These are phyloP conservation scores for Murraya koenigii DNA, from an alignment of 345 rosid species.

Conservation along the genomic window DNA sequence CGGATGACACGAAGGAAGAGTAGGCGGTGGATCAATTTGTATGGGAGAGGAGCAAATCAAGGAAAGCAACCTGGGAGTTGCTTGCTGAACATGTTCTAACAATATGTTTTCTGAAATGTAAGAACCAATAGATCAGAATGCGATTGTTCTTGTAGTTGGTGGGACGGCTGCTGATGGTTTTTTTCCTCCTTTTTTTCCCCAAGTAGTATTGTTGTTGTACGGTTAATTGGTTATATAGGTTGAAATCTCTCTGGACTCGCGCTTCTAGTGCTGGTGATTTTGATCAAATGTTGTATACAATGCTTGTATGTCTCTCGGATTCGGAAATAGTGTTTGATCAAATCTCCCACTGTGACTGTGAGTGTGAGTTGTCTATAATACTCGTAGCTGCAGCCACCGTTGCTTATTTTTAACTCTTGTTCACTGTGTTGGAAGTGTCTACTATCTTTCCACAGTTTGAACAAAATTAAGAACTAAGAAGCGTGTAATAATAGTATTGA, in stretches of 20 bases:
- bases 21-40: background rate
- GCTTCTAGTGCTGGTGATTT: background rate
- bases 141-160: background rate
- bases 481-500: too few species aligned
- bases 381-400: background rate
- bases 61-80: conserved; percentile 1
- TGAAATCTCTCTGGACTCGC: background rate
- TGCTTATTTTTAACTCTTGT: too few species aligned
- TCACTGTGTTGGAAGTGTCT: too few species aligned
- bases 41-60: background rate
- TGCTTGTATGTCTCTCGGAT: background rate
- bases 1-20: background rate
- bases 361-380: background rate
- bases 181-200: background rate
- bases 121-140: conserved; percentile 17
- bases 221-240: conserved; percentile 18
- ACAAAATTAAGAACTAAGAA: too few species aligned
- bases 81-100: conserved; percentile 18
- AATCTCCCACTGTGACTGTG: too few species aligned
- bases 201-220: conserved; percentile 9
- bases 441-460: too few species aligned
- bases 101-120: background rate
- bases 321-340: background rate
- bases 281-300: background rate
- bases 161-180: background rate